Evolutionary conservation across 2,329 filamentous ascomycete species (phyloP).

Genomic region (Pseudophaeomoniella oleicola): DNA sequence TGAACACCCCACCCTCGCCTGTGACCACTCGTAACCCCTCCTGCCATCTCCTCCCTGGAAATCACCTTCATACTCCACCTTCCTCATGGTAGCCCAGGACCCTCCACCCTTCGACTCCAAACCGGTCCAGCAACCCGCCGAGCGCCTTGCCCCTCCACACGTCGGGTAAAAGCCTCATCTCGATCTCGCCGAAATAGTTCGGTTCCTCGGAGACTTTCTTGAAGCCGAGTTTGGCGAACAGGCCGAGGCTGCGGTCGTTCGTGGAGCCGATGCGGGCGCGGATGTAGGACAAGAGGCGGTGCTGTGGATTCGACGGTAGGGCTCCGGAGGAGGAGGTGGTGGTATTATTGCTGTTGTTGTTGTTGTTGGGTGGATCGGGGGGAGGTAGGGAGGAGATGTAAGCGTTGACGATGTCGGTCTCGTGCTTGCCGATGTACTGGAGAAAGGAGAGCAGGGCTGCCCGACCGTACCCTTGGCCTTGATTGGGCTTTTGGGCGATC

Average conservation of each 20-base stretch:
- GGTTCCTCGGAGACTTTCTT: constrained; percentile 29
- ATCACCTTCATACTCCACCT: no score
- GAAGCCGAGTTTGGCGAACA: constrained; percentile 51
- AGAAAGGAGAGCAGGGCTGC: constrained; percentile 55
- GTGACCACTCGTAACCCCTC: no score
- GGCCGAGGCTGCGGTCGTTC: constrained; percentile 40
- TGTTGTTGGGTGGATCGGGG: not conserved
- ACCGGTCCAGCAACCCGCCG: no score
- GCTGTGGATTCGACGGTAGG: constrained; percentile 6
- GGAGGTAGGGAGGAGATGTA: constrained; percentile 28
- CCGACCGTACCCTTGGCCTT: constrained; percentile 50
- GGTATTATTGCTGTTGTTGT: not conserved
- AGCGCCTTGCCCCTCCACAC: not conserved
- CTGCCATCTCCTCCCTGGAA: no score
- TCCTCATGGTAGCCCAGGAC: no score
- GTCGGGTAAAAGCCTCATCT: constrained; percentile 30
- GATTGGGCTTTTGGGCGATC: constrained; percentile 49
- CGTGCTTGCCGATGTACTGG: constrained; percentile 46
- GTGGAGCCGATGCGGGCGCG: constrained; percentile 46
- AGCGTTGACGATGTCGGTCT: constrained; percentile 41
- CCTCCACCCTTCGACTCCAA: no score
- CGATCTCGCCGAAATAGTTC: constrained; percentile 57
- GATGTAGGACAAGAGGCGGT: constrained; percentile 33
- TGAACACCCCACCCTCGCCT: no score
- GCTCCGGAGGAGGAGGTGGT: not conserved